These are phyloP conservation scores for Strombidium stylifer DNA, from an alignment of 73 alveolate genomes.

Conservation along the genomic window DNA sequence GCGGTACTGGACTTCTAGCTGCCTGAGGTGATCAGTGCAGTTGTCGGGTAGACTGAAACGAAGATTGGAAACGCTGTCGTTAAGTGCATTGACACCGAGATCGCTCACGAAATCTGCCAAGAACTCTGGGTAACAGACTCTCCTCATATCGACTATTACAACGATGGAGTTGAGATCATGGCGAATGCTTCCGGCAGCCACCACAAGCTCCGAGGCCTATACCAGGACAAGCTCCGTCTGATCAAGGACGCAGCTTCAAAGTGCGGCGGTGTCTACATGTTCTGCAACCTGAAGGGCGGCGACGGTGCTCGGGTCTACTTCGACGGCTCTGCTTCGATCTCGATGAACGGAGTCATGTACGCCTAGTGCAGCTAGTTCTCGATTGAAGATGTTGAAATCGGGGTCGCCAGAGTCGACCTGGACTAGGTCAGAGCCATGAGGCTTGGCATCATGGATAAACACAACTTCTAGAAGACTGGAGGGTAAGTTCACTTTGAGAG, in stretches of 20 bases:
- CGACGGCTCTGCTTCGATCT: conserved; percentile 85
- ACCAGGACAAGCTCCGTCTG: conserved; percentile 58
- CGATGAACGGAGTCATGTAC: conserved; percentile 79
- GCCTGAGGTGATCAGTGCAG: conserved; percentile 39
- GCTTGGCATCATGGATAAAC: conserved; percentile 28
- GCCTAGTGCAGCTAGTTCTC: conserved; percentile 76
- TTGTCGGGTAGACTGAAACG: conserved; percentile 48
- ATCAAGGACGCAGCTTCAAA: conserved; percentile 61
- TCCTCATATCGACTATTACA: conserved; percentile 65
- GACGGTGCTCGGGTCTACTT: conserved; percentile 88
- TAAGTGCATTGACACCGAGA: conserved; percentile 59
- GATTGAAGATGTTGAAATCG: conserved; percentile 78
- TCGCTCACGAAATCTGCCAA: conserved; percentile 83
- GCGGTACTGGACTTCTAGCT: conserved; percentile 59
- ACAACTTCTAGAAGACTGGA: conserved; percentile 15
- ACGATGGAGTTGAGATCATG: conserved; percentile 81
- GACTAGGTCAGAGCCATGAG: conserved; percentile 74
- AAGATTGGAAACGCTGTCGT: conserved; percentile 75
- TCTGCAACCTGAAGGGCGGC: conserved; percentile 69
- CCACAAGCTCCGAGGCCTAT: conserved; percentile 61
- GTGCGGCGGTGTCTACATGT: conserved; percentile 76
- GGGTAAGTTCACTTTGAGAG: conserved; percentile 38
- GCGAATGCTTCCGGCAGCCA: conserved; percentile 70
- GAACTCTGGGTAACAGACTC: conserved; percentile 77
- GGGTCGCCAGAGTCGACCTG: conserved; percentile 71